A percentile compares a stretch with the other conserved stretches of the same genome.
These are phyloP conservation scores for Ophiostoma piceae DNA, from an alignment of 2,329 filamentous ascomycete species.

Conservation along the genomic window DNA sequence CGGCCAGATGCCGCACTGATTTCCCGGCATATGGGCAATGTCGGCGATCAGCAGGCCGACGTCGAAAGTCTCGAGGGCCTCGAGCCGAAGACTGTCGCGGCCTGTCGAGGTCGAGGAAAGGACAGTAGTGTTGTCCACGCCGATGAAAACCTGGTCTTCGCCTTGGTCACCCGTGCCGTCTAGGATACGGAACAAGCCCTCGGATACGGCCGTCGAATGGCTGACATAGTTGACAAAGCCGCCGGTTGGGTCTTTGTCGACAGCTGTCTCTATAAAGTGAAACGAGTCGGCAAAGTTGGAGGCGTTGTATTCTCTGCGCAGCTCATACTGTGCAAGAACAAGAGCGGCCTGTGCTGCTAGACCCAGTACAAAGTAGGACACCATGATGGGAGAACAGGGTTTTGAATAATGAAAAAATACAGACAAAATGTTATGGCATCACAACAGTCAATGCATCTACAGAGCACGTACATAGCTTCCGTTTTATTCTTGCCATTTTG, in stretches of 20 bases:
- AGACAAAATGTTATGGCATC: not conserved
- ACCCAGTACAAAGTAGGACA: not conserved
- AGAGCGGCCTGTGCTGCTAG: not conserved
- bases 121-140: not conserved
- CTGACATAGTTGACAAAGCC: not conserved
- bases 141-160: not conserved
- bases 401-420: not conserved
- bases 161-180: not conserved
- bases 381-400: not conserved
- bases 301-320: conserved; percentile 16
- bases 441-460: not conserved
- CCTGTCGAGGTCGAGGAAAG: not conserved
- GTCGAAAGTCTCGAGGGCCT: conserved; percentile 43
- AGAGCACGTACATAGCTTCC: not conserved
- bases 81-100: conserved; percentile 40
- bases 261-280: conserved; percentile 30
- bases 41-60: conserved; percentile 45
- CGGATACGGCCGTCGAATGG: not conserved
- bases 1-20: conserved; percentile 47
- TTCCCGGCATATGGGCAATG: conserved; percentile 47
- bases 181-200: not conserved
- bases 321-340: conserved; percentile 8
- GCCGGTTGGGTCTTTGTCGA: conserved; percentile 30
- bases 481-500: not conserved
- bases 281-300: conserved; percentile 21